Evolutionary conservation across 441 rosid genomes (phyloP), one percentile per base, ranked within the genome.

Genomic region (Erodium chrysanthum): DNA sequence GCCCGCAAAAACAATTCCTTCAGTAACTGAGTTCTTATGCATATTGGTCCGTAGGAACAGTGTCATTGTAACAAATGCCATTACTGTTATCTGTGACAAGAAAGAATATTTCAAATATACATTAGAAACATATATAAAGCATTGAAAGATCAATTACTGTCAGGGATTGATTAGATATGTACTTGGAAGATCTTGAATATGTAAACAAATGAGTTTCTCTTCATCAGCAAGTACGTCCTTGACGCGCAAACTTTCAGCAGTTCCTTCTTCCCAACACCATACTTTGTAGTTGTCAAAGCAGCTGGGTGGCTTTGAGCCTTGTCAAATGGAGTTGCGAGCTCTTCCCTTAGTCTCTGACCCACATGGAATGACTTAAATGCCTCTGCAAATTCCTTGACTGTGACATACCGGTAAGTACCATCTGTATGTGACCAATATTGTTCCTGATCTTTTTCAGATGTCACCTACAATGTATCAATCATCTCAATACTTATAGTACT

Each of bases 401-500:
- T 81, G 27, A 92, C 75, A 73, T 81, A 92, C 66, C 78, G 77
- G 65, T 92, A 90, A 40, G 90, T 90, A 31, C 79, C 80, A 64
- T 86, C 85, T 72, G 69, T 76, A 58, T 54, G 44, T 14, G 72
- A 68, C 98, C 97, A 92, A 60, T 90, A 90, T 73, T 88, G 96
- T 79, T 70, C 71, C 50, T 92, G 97, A 80, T 92, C 98, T 75
- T 92, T 92, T 80, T 44, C 82, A n/a, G 97, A 92, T 15, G 98
- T 92, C 75, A 90, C 98, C 96, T 92, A 80, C 64, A 63, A 42
- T 10, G 4, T 11, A 8, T 27, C 3, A 3, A 27, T 27, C 29
- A 27, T 27, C 29, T 3, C 29, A 27, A 27, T 27, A 27, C 29
- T 27, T 27, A 27, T 27, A 27, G 29, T 27, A 27, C 29, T 27